These are phyloP conservation scores for Tanozyma kutaoensis DNA, from an alignment of 805 yeast species.

Conservation along the genomic window DNA sequence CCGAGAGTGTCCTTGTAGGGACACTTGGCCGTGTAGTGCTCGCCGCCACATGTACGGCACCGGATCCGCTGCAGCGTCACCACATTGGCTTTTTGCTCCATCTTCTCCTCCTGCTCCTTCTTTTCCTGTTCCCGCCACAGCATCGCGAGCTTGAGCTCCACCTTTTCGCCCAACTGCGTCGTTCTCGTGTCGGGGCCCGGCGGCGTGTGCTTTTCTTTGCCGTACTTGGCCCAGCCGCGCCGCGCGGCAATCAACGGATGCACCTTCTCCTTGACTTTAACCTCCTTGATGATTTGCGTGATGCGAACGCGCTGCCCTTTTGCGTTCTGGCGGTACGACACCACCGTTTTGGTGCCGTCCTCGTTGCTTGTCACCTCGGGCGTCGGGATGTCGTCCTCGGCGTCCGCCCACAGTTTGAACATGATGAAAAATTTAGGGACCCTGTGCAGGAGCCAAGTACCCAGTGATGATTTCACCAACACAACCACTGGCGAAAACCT, in stretches of 20 bases:
- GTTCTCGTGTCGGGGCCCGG: slow-evolving; percentile 85
- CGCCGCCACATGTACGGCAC: slow-evolving; percentile 92
- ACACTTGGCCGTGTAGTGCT: slow-evolving; percentile 89
- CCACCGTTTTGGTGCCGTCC: slow-evolving; percentile 85
- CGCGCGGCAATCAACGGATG: slow-evolving; percentile 81
- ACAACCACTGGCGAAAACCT: slow-evolving; percentile 35
- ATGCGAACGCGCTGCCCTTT: slow-evolving; percentile 78
- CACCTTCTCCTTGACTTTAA: slow-evolving; percentile 67
- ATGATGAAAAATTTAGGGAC: slow-evolving; percentile 9
- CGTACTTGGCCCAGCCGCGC: slow-evolving; percentile 80
- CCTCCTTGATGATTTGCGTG: slow-evolving; percentile 73
- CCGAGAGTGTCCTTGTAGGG: slow-evolving; percentile 87
- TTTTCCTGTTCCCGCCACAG: slow-evolving; percentile 69
- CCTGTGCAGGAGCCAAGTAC: too few species aligned
- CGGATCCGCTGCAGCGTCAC: slow-evolving; percentile 31
- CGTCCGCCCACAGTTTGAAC: slow-evolving; percentile 57
- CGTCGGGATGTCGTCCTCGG: slow-evolving; percentile 56
- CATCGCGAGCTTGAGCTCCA: slow-evolving; percentile 59
- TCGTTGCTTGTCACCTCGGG: slow-evolving; percentile 66
- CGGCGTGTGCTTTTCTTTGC: slow-evolving; percentile 56
- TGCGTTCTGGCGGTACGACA: slow-evolving; percentile 60
- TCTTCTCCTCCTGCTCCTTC: slow-evolving; percentile 47
- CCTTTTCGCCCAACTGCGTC: slow-evolving; percentile 80
- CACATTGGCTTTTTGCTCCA: slow-evolving; percentile 28
- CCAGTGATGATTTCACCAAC: slow-evolving; percentile 11